These are phyloP conservation scores for Xylaria cubensis DNA, from an alignment of 495 filamentous ascomycete genomes.

Conservation along the genomic window DNA sequence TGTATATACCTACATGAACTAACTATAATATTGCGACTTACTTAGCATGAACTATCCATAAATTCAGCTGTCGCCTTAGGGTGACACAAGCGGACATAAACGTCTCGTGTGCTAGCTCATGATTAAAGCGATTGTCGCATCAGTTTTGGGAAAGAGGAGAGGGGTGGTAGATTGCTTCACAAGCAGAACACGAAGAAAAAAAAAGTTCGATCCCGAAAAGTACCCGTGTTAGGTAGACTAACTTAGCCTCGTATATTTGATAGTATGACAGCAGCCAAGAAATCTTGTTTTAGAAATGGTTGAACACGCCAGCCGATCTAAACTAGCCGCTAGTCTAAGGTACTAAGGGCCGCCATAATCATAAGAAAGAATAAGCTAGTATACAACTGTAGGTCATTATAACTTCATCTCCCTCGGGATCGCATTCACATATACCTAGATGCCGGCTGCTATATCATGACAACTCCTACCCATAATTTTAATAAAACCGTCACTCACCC, in stretches of 20 bases:
- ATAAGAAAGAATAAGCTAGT: not conserved
- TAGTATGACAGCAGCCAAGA: conserved; percentile 8
- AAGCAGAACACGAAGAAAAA: not conserved
- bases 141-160: not conserved
- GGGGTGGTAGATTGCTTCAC: not conserved
- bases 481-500: not conserved
- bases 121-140: not conserved
- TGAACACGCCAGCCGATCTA: conserved; percentile 1
- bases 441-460: not conserved
- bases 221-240: conserved; percentile 1
- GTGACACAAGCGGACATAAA: not conserved
- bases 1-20: not conserved
- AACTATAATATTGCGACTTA: not conserved
- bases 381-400: not conserved
- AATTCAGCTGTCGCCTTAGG: not conserved
- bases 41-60: not conserved
- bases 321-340: not conserved
- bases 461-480: no score
- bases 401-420: not conserved
- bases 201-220: not conserved
- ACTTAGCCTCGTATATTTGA: not conserved
- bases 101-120: not conserved
- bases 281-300: conserved; percentile 2
- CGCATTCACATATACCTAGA: conserved; percentile 11
- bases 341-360: not conserved